These are phyloP conservation scores for Salvia hispanica DNA, from an alignment of 257 asterid species.

Conservation along the genomic window DNA sequence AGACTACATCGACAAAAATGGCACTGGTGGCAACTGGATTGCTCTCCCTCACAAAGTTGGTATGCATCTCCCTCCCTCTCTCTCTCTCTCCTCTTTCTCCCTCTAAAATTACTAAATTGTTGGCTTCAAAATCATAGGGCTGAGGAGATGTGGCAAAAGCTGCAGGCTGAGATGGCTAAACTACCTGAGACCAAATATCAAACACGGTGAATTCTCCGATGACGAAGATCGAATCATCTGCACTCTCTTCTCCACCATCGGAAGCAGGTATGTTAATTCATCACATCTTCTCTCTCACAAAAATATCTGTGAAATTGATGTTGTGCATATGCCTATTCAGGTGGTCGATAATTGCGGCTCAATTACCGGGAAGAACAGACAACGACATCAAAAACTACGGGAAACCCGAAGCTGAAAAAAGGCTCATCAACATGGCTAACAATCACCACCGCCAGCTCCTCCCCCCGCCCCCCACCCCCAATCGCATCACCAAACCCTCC, in stretches of 20 bases:
- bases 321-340: background rate
- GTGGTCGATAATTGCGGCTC: slow-evolving; percentile 73
- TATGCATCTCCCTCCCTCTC: background rate
- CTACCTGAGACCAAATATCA: slow-evolving; percentile 79
- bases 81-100: background rate
- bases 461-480: too few species aligned
- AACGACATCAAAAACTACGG: slow-evolving; percentile 87
- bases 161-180: slow-evolving; percentile 91
- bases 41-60: slow-evolving; percentile 86
- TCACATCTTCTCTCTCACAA: too few species aligned
- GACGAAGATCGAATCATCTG: slow-evolving; percentile 74
- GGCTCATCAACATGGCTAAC: slow-evolving; percentile 32
- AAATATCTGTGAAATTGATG: too few species aligned
- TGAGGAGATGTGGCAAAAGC: slow-evolving; percentile 81
- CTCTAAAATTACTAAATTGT: background rate
- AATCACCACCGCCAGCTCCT: slow-evolving; percentile 25
- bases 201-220: slow-evolving; percentile 76
- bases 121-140: slow-evolving; percentile 34
- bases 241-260: slow-evolving; percentile 68
- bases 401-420: slow-evolving; percentile 94
- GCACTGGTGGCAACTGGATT: slow-evolving; percentile 88
- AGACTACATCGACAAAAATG: slow-evolving; percentile 62
- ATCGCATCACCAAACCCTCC: background rate
- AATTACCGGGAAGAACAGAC: slow-evolving; percentile 83
- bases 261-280: slow-evolving; percentile 80